These are phyloP conservation scores for Acacia melanoxylon DNA, from an alignment of 306 rosid species.

Conservation along the genomic window DNA sequence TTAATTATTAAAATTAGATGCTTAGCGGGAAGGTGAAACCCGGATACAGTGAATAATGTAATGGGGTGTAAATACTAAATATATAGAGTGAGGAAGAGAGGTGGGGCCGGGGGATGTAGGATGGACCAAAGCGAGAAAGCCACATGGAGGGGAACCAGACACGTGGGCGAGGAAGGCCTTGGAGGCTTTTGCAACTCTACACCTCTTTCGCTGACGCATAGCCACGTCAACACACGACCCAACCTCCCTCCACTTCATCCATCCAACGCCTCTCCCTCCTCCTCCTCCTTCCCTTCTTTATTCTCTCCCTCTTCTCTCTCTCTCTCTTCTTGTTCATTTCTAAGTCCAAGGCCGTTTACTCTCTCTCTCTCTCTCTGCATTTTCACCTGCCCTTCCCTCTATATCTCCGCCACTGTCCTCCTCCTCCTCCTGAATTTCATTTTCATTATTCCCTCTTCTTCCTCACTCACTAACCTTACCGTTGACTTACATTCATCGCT, in stretches of 20 bases:
- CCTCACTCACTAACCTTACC: neutral
- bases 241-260: slow-evolving; percentile 45
- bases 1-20: neutral
- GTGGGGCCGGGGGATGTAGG: slow-evolving; percentile 7
- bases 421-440: slow-evolving; percentile 5
- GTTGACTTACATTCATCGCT: slow-evolving; percentile 15
- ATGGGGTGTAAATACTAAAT: too few species aligned
- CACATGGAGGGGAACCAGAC: slow-evolving; percentile 32
- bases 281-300: neutral
- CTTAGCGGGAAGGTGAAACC: neutral
- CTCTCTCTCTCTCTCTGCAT: slow-evolving; percentile 19
- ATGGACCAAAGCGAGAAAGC: slow-evolving; percentile 19
- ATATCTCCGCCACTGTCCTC: slow-evolving; percentile 13
- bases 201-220: slow-evolving; percentile 47
- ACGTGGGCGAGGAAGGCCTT: slow-evolving; percentile 18
- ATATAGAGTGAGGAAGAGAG: neutral
- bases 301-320: slow-evolving; percentile 46
- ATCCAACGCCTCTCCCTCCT: slow-evolving; percentile 33
- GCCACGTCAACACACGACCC: slow-evolving; percentile 64
- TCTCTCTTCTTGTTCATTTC: slow-evolving; percentile 54
- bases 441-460: neutral
- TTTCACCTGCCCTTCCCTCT: slow-evolving; percentile 15
- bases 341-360: slow-evolving; percentile 57
- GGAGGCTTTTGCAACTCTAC: slow-evolving; percentile 32
- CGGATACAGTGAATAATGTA: neutral